Conservation (phyloP, 2,329 filamentous ascomycete species). For the Fusarium burgessii region DNA sequence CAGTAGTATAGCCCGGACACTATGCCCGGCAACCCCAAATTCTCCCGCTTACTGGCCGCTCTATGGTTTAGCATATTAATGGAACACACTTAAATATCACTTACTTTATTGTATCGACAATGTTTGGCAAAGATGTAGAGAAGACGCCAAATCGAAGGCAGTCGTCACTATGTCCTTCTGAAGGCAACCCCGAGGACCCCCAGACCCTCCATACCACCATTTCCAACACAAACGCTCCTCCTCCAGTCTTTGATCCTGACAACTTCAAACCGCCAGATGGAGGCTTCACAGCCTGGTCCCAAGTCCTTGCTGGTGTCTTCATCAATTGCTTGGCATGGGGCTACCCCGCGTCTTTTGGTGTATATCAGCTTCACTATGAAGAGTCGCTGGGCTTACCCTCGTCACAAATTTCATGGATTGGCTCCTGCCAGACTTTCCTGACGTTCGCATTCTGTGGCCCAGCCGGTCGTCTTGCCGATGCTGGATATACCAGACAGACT, state of each 20-base stretch:
- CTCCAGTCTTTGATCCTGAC: conserved; percentile 33
- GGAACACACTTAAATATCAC: conserved; percentile 6
- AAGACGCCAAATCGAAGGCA: conserved; percentile 23
- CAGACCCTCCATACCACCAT: conserved; percentile 36
- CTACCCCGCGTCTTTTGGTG: conserved; percentile 61
- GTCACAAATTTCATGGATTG: conserved; percentile 59
- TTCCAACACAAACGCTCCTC: conserved; percentile 45
- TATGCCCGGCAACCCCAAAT: background rate
- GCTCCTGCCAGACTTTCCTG: conserved; percentile 64
- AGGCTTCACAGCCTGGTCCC: conserved; percentile 62
- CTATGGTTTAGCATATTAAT: conserved; percentile 17
- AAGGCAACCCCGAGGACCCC: conserved; percentile 1
- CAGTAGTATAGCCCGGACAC: background rate
- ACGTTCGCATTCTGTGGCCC: conserved; percentile 62
- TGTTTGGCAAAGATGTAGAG: conserved; percentile 40
- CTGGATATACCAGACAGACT: conserved; percentile 59
- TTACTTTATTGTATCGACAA: conserved; percentile 22
- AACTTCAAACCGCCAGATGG: conserved; percentile 56
- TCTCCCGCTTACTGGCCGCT: background rate
- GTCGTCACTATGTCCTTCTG: conserved; percentile 9
- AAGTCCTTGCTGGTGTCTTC: conserved; percentile 61
- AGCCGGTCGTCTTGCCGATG: conserved; percentile 63
- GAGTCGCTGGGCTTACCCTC: conserved; percentile 51
- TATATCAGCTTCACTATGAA: conserved; percentile 66
- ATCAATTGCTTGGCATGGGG: conserved; percentile 65